phyloP scores from a whole-genome alignment of 2,329 filamentous ascomycete species.

The Penicillium sp. region DNA sequence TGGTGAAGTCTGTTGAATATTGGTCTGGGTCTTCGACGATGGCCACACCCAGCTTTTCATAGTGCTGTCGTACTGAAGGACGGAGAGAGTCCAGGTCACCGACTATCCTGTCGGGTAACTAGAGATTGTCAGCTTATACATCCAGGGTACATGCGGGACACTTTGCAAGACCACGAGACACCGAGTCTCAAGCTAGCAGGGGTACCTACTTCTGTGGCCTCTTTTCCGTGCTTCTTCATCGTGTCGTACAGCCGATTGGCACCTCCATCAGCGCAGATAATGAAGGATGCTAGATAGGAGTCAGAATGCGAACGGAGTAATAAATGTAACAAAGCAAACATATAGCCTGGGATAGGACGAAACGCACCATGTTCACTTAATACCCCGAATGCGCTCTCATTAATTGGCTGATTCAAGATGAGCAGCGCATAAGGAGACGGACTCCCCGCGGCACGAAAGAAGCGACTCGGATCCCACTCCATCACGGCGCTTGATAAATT shows the following conservation, averaged over 20 bases:
- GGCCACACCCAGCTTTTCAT: conserved; percentile 57
- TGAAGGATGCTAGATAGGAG: conserved; percentile 54
- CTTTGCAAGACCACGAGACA: background rate
- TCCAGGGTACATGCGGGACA: background rate
- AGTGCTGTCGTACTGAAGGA: conserved; percentile 63
- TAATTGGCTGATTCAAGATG: conserved; percentile 62
- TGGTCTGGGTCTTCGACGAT: conserved; percentile 76
- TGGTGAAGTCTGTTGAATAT: conserved; percentile 86
- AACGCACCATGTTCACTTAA: conserved; percentile 38
- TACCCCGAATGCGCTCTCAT: conserved; percentile 40
- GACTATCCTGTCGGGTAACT: conserved; percentile 70
- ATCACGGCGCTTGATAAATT: conserved; percentile 12
- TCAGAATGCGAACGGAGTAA: background rate
- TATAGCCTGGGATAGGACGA: background rate
- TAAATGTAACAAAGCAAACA: background rate
- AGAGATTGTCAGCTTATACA: conserved; percentile 1
- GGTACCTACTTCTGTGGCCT: conserved; percentile 33
- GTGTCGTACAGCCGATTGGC: conserved; percentile 71
- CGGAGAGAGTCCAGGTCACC: conserved; percentile 87
- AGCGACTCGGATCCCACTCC: conserved; percentile 44
- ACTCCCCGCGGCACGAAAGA: conserved; percentile 34
- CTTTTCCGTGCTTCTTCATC: conserved; percentile 33
- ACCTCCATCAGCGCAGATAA: conserved; percentile 85
- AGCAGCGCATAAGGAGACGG: conserved; percentile 49
- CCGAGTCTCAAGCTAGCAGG: background rate